Conservation (phyloP, 2,329 filamentous ascomycete genomes). For the Tolypocladium ovalisporum region DNA sequence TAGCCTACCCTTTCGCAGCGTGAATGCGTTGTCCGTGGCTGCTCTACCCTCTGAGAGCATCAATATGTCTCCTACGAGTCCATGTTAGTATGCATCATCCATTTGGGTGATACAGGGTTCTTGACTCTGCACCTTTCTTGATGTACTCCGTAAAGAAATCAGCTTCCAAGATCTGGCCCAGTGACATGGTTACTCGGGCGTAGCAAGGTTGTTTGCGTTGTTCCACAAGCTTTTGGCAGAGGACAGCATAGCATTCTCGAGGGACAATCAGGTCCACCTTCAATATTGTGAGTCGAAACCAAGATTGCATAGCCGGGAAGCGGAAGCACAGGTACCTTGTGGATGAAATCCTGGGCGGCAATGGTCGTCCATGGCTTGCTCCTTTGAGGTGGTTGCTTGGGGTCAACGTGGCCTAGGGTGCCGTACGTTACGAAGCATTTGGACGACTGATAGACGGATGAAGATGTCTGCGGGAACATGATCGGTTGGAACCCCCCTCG, state of each 20-base stretch:
- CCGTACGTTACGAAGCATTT: conserved; percentile 70
- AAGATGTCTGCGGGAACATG: conserved; percentile 35
- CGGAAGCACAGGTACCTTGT: conserved; percentile 43
- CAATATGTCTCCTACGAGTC: conserved; percentile 53
- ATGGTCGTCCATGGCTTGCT: conserved; percentile 68
- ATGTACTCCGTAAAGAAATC: conserved; percentile 79
- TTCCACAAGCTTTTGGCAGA: conserved; percentile 40
- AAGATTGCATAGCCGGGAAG: too few species aligned
- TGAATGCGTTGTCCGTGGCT: conserved; percentile 62
- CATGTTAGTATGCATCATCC: neutral
- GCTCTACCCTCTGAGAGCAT: conserved; percentile 74
- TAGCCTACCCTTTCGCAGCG: conserved; percentile 51
- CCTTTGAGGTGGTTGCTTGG: conserved; percentile 57
- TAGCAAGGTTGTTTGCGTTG: conserved; percentile 34
- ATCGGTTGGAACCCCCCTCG: neutral
- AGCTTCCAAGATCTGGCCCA: conserved; percentile 60
- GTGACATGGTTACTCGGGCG: conserved; percentile 59
- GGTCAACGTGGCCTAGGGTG: conserved; percentile 58
- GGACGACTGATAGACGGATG: conserved; percentile 40
- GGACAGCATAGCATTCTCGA: conserved; percentile 42
- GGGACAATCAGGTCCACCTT: conserved; percentile 66
- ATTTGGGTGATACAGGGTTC: neutral
- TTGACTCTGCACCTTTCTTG: conserved; percentile 50
- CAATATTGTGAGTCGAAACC: neutral
- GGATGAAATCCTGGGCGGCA: conserved; percentile 51